These are phyloP conservation scores for Jamesozyma spencerorum DNA, from an alignment of 805 yeast genomes.

Conservation along the genomic window DNA sequence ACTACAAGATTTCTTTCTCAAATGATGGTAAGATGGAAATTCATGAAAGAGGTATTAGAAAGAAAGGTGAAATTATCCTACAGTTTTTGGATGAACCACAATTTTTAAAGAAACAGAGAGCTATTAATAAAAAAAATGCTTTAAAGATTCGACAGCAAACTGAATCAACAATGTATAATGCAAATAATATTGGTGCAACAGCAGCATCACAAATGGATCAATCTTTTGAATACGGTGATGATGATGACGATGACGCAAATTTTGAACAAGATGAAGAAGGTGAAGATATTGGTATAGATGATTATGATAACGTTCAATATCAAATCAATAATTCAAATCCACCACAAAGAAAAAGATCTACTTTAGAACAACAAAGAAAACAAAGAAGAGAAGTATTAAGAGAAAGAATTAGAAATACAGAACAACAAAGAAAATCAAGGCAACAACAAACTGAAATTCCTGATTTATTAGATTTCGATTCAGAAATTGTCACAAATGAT, in stretches of 20 bases:
- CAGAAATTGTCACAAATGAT: background rate
- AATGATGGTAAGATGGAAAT: conserved; percentile 33
- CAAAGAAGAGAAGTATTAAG: conserved; percentile 31
- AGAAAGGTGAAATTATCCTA: conserved; percentile 27
- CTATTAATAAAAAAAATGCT: conserved; percentile 22
- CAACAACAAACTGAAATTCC: conserved; percentile 17
- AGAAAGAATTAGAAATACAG: conserved; percentile 28
- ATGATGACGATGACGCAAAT: conserved; percentile 14
- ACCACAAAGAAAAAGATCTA: conserved; percentile 18
- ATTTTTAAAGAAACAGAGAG: conserved; percentile 25
- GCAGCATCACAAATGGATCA: conserved; percentile 2
- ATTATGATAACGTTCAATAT: conserved; percentile 5
- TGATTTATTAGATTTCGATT: conserved; percentile 27
- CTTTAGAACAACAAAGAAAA: conserved; percentile 29
- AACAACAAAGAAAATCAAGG: conserved; percentile 25
- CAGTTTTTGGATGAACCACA: conserved; percentile 25
- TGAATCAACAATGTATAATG: conserved; percentile 17
- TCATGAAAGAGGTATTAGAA: conserved; percentile 31
- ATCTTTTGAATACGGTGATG: conserved; percentile 14
- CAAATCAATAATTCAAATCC: conserved; percentile 4
- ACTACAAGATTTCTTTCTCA: conserved; percentile 26
- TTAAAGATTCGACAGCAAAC: conserved; percentile 24
- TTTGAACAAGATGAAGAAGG: conserved; percentile 14
- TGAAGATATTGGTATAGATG: conserved; percentile 9
- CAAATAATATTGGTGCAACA: conserved; percentile 9